These are phyloP conservation scores for Myriangium duriaei DNA, from an alignment of 2,329 filamentous ascomycete genomes.

Conservation along the genomic window DNA sequence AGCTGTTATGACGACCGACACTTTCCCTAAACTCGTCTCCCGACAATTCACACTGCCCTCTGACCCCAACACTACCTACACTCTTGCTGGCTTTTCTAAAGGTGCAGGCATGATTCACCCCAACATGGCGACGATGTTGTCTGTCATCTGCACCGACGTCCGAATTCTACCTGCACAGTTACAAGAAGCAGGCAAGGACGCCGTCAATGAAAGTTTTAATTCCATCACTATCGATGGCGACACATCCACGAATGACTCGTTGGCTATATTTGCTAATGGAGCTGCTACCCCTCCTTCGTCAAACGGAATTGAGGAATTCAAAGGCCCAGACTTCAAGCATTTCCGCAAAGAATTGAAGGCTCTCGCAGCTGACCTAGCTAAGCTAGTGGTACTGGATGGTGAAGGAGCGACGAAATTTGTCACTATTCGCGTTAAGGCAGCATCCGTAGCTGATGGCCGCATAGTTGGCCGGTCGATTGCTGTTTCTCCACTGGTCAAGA, in stretches of 20 bases:
- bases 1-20: slow-evolving; percentile 96
- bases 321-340: slow-evolving; percentile 46
- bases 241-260: slow-evolving; percentile 93
- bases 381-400: slow-evolving; percentile 88
- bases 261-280: slow-evolving; percentile 90
- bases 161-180: slow-evolving; percentile 59
- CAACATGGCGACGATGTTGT: slow-evolving; percentile 94
- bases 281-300: slow-evolving; percentile 42
- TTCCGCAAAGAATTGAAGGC: slow-evolving; percentile 59
- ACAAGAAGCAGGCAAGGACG: slow-evolving; percentile 55
- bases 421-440: slow-evolving; percentile 67
- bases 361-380: slow-evolving; percentile 74
- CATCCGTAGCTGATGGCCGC: slow-evolving; percentile 57
- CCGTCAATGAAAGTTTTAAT: slow-evolving; percentile 83
- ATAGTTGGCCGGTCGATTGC: slow-evolving; percentile 80
- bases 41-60: slow-evolving; percentile 74
- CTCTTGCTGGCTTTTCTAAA: slow-evolving; percentile 90
- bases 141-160: slow-evolving; percentile 83
- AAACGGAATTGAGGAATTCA: slow-evolving; percentile 20
- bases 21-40: slow-evolving; percentile 90
- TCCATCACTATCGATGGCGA: slow-evolving; percentile 94
- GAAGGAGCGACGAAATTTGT: slow-evolving; percentile 98
- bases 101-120: slow-evolving; percentile 98
- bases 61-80: slow-evolving; percentile 61
- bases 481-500: slow-evolving; percentile 88